Evolutionary conservation across 768 basidiomycete genomes (phyloP), one percentile per base, ranked within the genome.

Genomic region (Kwoniella heveanensis): DNA sequence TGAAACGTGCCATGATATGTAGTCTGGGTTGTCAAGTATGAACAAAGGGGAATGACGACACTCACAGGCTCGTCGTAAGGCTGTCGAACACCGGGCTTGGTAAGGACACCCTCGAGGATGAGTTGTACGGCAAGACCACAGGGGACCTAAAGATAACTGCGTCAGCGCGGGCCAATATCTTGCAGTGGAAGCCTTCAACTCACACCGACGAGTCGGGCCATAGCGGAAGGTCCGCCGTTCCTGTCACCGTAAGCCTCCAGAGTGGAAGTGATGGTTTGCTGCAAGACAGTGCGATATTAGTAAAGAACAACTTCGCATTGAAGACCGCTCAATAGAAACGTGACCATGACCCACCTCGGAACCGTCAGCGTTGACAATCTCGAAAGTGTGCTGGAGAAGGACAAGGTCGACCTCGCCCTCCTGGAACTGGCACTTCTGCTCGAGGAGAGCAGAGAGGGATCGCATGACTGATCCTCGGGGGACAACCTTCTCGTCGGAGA

Each of bases 351-450:
- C 55, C 64, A 88, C 88, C 81, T 85, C 82, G 52, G 81, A 84
- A 51, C 95, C 93, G 74, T 97, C 91, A 32, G 85, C 84, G 86
- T 89, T 90, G 77, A 93, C 88, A 37, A 98, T 88, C 71, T 91
- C 82, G 78, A 99, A 98, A 83, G 94, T 95, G 86, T 99, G 95
- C 82, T 97, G 95, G 57, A 99, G 87, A 88, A 98, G 91, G 64
- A 99, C 91, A 65, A 98, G 86, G 80, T 99, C 95, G 12, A 91
- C 88, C 81, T 98, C 93, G 67, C 91, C 91, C 51, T 84, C 81
- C 67, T 88, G 90, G 82, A 95, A 97, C 80, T 88, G 86, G 91
- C 97, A 96, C 78, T 95, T 85, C 64, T 83, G 86, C 83, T 99
- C 94, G 53, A 99, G 85, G 22, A 85, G 87, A 1, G 86, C 90